Conservation (phyloP, 2,329 filamentous ascomycete genomes). For the Cercospora sp. region DNA sequence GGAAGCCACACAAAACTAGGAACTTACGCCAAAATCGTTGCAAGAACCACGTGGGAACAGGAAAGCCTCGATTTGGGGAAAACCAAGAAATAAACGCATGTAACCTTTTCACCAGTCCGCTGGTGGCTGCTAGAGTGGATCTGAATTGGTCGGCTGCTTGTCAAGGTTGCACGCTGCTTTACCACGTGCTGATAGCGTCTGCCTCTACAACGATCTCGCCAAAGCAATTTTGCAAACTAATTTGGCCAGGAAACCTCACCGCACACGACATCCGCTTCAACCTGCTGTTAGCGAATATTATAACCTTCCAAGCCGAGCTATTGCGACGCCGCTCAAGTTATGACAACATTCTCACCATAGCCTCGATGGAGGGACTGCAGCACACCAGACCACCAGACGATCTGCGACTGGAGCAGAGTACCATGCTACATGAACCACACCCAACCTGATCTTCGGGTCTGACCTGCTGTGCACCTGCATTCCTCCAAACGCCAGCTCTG, state of each 20-base stretch:
- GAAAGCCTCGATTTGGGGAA: neutral
- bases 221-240: neutral
- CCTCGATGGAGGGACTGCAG: neutral
- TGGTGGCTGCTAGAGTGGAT: neutral
- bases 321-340: neutral
- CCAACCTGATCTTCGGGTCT: neutral
- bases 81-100: neutral
- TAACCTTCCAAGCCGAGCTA: too few species aligned
- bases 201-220: neutral
- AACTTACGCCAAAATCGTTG: neutral
- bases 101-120: neutral
- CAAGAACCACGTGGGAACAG: neutral
- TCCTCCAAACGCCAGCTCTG: neutral
- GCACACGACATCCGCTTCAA: neutral
- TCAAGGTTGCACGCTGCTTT: neutral
- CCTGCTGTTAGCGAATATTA: neutral
- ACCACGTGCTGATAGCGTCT: neutral
- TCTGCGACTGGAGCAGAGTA: neutral
- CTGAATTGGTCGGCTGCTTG: neutral
- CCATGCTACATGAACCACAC: neutral
- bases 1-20: neutral
- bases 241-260: neutral
- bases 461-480: neutral
- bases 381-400: neutral
- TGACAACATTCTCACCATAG: neutral